phyloP scores from a whole-genome alignment of 2,329 filamentous ascomycete genomes.

The Penicillium sp. region DNA sequence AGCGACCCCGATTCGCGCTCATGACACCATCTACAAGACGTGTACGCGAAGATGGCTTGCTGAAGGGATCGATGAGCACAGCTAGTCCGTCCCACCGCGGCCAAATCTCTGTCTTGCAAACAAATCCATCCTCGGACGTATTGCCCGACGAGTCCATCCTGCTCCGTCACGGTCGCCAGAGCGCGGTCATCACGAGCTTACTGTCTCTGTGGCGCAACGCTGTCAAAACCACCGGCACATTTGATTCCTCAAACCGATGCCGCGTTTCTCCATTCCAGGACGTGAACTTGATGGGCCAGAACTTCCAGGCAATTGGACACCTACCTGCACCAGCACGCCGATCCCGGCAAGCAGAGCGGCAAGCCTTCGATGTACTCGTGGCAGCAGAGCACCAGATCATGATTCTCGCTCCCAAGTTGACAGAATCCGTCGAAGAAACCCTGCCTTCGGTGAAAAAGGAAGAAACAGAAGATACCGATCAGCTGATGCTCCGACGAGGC shows the following conservation, averaged over 20 bases:
- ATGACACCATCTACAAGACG: slow-evolving; percentile 52
- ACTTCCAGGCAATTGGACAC: slow-evolving; percentile 40
- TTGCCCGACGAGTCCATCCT: slow-evolving; percentile 47
- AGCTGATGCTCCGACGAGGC: slow-evolving; percentile 43
- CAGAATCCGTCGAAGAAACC: slow-evolving; percentile 26
- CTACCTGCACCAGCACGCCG: slow-evolving; percentile 33
- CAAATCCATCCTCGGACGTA: slow-evolving; percentile 35
- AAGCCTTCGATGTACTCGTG: slow-evolving; percentile 42
- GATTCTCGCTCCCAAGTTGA: slow-evolving; percentile 36
- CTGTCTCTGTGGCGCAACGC: slow-evolving; percentile 47
- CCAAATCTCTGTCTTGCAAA: slow-evolving; percentile 43
- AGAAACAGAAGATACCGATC: slow-evolving; percentile 35
- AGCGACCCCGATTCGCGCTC: slow-evolving; percentile 43
- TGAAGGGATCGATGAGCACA: slow-evolving; percentile 38
- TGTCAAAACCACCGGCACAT: slow-evolving; percentile 38
- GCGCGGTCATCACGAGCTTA: slow-evolving; percentile 45
- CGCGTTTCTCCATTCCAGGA: slow-evolving; percentile 42
- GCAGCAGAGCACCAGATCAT: slow-evolving; percentile 44
- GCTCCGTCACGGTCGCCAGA: slow-evolving; percentile 44
- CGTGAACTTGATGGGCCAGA: slow-evolving; percentile 43
- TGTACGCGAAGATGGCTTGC: slow-evolving; percentile 46
- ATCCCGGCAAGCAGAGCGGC: slow-evolving; percentile 23
- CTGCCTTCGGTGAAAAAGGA: slow-evolving; percentile 19
- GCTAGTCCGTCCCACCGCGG: slow-evolving; percentile 39
- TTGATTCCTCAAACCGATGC: slow-evolving; percentile 42